Percentiles rank a stretch among this genome's conserved stretches.
phyloP scores from a whole-genome alignment of 2,329 filamentous ascomycete species.

The Colletotrichum navitas region DNA sequence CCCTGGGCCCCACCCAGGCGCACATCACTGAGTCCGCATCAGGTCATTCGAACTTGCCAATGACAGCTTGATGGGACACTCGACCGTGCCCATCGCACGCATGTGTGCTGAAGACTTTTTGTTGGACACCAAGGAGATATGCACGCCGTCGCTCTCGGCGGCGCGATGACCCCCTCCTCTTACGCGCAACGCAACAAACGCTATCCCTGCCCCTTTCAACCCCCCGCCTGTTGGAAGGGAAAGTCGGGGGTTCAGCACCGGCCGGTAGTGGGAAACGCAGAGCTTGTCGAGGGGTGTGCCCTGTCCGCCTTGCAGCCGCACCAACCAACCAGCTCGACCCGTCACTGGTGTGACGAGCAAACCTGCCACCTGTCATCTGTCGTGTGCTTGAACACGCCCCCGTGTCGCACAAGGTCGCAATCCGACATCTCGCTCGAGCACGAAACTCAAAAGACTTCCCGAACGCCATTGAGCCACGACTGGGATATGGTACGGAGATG shows the following conservation, averaged over 20 bases:
- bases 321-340: slow-evolving; percentile 34
- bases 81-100: slow-evolving; percentile 1
- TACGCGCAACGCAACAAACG: not conserved
- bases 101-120: not conserved
- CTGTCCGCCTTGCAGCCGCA: slow-evolving; percentile 33
- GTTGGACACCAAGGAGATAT: not conserved
- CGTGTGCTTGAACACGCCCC: slow-evolving; percentile 6
- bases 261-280: slow-evolving; percentile 33
- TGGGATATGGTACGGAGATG: not conserved
- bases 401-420: slow-evolving; percentile 26
- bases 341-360: not conserved
- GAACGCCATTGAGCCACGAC: not conserved
- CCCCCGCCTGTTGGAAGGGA: slow-evolving; percentile 24
- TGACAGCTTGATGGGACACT: not conserved
- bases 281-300: slow-evolving; percentile 25
- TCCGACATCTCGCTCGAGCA: not conserved
- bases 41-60: slow-evolving; percentile 1
- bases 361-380: slow-evolving; percentile 25
- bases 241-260: slow-evolving; percentile 33
- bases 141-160: not conserved
- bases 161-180: not conserved
- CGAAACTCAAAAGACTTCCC: slow-evolving; percentile 4
- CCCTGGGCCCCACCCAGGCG: slow-evolving; percentile 23
- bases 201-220: slow-evolving; percentile 14
- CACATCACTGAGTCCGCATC: slow-evolving; percentile 11